phyloP scores from a whole-genome alignment of 1,139 yeast genomes.

The Entelexis sorbosivorans region DNA sequence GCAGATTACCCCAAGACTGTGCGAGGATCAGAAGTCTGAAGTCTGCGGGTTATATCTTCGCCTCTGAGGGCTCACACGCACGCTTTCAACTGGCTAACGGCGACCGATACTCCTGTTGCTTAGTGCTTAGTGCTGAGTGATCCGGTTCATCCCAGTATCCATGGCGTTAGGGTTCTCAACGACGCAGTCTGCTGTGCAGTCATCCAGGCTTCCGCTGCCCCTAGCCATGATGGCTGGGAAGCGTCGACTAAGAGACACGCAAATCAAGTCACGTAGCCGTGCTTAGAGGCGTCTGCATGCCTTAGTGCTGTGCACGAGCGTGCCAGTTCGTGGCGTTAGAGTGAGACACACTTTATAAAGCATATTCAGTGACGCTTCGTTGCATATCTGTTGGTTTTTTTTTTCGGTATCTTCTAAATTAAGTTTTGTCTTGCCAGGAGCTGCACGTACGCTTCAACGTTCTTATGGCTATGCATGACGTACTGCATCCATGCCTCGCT shows the following conservation, averaged over 20 bases:
- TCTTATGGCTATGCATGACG: not conserved
- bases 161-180: not conserved
- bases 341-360: too few species aligned
- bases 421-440: not conserved
- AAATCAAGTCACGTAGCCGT: not conserved
- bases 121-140: constrained; percentile 5
- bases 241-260: not conserved
- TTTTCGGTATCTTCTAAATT: too few species aligned
- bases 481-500: not conserved
- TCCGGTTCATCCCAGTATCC: not conserved
- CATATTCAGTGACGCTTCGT: too few species aligned
- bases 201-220: not conserved
- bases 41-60: not conserved
- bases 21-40: not conserved
- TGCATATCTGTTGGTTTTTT: too few species aligned
- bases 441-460: too few species aligned
- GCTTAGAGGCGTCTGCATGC: not conserved
- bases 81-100: not conserved
- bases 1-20: not conserved
- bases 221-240: not conserved
- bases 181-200: not conserved
- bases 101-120: not conserved
- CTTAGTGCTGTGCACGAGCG: too few species aligned
- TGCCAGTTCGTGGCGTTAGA: too few species aligned
- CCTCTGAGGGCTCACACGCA: not conserved